Percentiles rank a stretch among this genome's conserved stretches.
Conservation (phyloP, 768 basidiomycete genomes). For the Tephrocybe sp. region DNA sequence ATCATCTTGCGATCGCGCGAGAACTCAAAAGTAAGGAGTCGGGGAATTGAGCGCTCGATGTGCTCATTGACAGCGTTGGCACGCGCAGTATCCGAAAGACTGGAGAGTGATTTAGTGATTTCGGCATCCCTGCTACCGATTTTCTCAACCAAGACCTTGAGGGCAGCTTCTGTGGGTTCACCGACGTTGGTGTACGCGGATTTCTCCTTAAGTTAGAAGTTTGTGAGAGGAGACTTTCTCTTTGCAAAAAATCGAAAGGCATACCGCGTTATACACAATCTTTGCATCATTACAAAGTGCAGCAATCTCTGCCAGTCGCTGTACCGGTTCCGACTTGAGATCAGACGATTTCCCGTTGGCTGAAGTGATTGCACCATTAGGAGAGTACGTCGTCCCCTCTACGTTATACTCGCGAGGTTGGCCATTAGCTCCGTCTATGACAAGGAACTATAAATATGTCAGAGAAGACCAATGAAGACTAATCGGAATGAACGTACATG, state of each 20-base stretch:
- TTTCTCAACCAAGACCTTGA: conserved; percentile 95
- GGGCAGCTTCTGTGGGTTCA: conserved; percentile 96
- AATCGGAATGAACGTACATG: conserved; percentile 43
- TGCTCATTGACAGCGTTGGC: conserved; percentile 84
- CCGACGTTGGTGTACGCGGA: conserved; percentile 79
- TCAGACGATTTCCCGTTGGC: conserved; percentile 65
- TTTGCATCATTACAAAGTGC: conserved; percentile 95
- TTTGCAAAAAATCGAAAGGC: conserved; percentile 22
- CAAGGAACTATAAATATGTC: conserved; percentile 59
- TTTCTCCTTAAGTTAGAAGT: conserved; percentile 64
- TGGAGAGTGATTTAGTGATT: conserved; percentile 53
- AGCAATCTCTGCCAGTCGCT: conserved; percentile 87
- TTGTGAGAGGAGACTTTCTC: background rate
- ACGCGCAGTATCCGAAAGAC: conserved; percentile 58
- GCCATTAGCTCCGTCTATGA: conserved; percentile 56
- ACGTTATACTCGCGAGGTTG: conserved; percentile 71
- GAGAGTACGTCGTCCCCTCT: conserved; percentile 92
- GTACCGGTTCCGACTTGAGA: conserved; percentile 67
- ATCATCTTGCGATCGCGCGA: conserved; percentile 99
- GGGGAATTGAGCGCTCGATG: conserved; percentile 72
- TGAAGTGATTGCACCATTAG: conserved; percentile 70
- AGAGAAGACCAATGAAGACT: conserved; percentile 3
- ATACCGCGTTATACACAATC: conserved; percentile 78
- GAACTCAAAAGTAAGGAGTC: conserved; percentile 95
- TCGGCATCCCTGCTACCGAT: conserved; percentile 72